These are phyloP conservation scores for Piper longum DNA, from an alignment of 164 flowering plant genomes.

Conservation along the genomic window DNA sequence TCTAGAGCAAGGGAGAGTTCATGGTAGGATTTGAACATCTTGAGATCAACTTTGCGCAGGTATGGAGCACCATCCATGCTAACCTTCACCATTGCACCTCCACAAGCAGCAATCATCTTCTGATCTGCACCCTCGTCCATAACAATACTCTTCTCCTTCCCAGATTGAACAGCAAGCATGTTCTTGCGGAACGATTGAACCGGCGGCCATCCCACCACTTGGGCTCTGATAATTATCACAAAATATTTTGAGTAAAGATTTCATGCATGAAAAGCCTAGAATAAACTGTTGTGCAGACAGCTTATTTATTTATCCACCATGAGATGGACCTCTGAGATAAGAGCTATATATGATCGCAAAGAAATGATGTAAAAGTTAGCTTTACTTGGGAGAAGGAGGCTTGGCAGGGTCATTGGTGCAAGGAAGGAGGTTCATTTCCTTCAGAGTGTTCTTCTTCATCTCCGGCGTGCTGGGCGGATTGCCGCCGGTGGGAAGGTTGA, in stretches of 20 bases:
- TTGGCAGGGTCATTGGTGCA: conserved; percentile 21
- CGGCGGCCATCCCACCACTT: conserved; percentile 78
- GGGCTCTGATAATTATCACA: conserved; percentile 13
- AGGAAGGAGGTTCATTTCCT: conserved; percentile 18
- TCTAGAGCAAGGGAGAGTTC: conserved; percentile 49
- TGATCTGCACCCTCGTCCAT: conserved; percentile 13
- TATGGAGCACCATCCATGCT: conserved; percentile 75
- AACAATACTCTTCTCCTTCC: conserved; percentile 18
- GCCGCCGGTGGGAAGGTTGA: not conserved
- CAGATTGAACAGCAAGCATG: conserved; percentile 25
- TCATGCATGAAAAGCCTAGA: too few species aligned
- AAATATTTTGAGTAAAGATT: not conserved
- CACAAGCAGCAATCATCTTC: not conserved
- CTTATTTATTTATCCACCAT: too few species aligned
- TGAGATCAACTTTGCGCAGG: conserved; percentile 63
- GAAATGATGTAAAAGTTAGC: not conserved
- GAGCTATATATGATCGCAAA: too few species aligned
- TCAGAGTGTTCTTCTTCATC: conserved; percentile 11
- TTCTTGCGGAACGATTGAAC: conserved; percentile 61
- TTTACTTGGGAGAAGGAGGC: conserved; percentile 22
- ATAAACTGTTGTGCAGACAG: too few species aligned
- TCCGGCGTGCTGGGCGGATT: not conserved
- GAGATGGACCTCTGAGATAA: too few species aligned
- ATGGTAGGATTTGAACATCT: conserved; percentile 47
- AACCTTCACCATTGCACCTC: conserved; percentile 44